phyloP scores from a whole-genome alignment of 768 basidiomycete species.

The Mycena kentingensis region DNA sequence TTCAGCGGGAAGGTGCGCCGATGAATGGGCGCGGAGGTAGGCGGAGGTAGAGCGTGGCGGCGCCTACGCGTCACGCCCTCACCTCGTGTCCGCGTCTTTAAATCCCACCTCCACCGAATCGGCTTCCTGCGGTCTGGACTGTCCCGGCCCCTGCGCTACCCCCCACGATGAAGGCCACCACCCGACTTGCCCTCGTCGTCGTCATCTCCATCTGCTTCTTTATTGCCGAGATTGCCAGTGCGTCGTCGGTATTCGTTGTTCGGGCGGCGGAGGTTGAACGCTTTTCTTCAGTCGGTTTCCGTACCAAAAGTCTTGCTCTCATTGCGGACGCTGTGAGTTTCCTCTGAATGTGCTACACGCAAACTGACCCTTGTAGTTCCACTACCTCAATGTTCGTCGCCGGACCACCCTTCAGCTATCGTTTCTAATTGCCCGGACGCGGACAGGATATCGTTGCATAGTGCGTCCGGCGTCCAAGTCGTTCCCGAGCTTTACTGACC shows the following conservation, averaged over 20 bases:
- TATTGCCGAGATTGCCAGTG: constrained; percentile 49
- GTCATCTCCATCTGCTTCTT: constrained; percentile 51
- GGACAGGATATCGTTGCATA: constrained; percentile 51
- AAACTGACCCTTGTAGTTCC: constrained; percentile 40
- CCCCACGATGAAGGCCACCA: constrained; percentile 47
- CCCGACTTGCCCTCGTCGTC: constrained; percentile 48
- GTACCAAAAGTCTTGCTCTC: constrained; percentile 55
- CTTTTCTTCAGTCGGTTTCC: constrained; percentile 47
- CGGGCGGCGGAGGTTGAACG: not conserved
- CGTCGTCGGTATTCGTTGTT: constrained; percentile 13
- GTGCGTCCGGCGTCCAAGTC: constrained; percentile 27
- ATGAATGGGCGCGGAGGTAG: too few species aligned
- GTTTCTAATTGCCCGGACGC: not conserved
- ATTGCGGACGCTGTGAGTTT: constrained; percentile 57
- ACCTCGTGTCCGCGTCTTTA: too few species aligned
- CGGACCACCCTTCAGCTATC: constrained; percentile 7
- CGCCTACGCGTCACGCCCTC: too few species aligned
- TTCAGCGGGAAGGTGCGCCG: too few species aligned
- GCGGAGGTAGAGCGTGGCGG: too few species aligned
- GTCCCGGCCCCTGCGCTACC: not conserved
- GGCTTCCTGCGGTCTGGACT: not conserved
- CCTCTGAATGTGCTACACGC: not conserved
- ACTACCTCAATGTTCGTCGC: constrained; percentile 52
- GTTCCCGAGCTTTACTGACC: not conserved
- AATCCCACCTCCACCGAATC: too few species aligned